Base-by-base conservation (phyloP, 2,329 filamentous ascomycete genomes). In the Talaromyces amestolkiae region DNA sequence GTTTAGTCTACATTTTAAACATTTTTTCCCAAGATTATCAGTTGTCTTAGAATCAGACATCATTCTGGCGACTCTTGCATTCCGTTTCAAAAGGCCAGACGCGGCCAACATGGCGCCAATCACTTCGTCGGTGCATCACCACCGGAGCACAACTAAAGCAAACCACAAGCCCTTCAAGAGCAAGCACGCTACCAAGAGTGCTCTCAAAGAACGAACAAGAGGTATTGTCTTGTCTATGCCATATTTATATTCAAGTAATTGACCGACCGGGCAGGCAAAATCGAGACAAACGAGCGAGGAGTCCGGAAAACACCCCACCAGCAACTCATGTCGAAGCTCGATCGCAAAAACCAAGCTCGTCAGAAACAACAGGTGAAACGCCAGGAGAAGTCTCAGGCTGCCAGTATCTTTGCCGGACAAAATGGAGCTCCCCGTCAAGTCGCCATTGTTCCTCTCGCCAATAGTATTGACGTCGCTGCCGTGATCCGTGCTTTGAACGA, bases 311-410 rank as follows among this genome's bases (percentile, higher is more conserved):
- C 94, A 17, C 92, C 92, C 64, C 92, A 97, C 77, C 95, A 99
- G 77, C 92, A 97, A 81, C 87, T 97, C 80, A 94, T 97, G 91
- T 96, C 93, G 66, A 99, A 98, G 80, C 86, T 99, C 77, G 93
- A 97, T 79, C 90, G 95, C 67, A 89, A 92, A 72, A 98, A 99
- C 79, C 92, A 96, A 82, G 91, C 92, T 71, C 94, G 94, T 79
- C 95, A 99, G 83, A 89, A 90, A 77, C 91, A 94, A 73, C 82
- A 91, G 68, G 84, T 88, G 71, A 97, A 98, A 79, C 88, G 93
- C 74, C 89, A 89, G 74, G 92, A 95, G 72, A 91, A 95, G 74
- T 84, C 90, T 58, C 90, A 91, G 70, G 90, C 92, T 61, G 88
- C 86, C 0, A 91, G 88, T 43, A 83, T 99, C 24, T 99, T 99